Conservation (phyloP, 768 basidiomycete species). For the Naganishia randhawae region DNA sequence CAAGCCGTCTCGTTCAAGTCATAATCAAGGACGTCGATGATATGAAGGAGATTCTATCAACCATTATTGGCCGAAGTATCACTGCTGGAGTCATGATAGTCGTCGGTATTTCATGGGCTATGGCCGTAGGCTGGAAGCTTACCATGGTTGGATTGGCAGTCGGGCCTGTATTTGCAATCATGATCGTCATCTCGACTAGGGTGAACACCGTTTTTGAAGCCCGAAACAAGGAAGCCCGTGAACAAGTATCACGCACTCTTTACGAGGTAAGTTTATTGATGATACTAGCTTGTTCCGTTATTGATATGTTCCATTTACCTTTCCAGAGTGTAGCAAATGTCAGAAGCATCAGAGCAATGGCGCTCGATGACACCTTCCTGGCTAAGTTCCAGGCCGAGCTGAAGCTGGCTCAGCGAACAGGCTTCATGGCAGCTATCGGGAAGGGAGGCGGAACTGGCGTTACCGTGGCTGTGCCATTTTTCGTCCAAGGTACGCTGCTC, state of each 20-base stretch:
- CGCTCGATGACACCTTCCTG: conserved; percentile 68
- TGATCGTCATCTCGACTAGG: conserved; percentile 71
- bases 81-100: conserved; percentile 77
- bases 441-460: conserved; percentile 80
- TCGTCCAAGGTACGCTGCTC: conserved; percentile 61
- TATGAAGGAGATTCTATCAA: conserved; percentile 68
- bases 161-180: conserved; percentile 72
- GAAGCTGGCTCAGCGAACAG: conserved; percentile 62
- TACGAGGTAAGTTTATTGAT: conserved; percentile 64
- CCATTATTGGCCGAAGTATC: conserved; percentile 66
- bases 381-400: conserved; percentile 66
- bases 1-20: conserved; percentile 64
- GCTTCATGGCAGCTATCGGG: conserved; percentile 76
- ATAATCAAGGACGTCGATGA: conserved; percentile 89
- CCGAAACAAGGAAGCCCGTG: conserved; percentile 77
- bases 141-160: conserved; percentile 85
- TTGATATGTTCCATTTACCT: neutral
- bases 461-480: conserved; percentile 75
- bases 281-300: neutral
- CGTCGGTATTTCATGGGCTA: conserved; percentile 82
- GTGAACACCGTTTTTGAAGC: conserved; percentile 69
- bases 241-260: conserved; percentile 77
- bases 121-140: conserved; percentile 83
- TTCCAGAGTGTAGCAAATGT: conserved; percentile 73
- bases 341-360: conserved; percentile 81